Base-by-base conservation (phyloP, 441 rosid species). In the Geranium incanum region DNA sequence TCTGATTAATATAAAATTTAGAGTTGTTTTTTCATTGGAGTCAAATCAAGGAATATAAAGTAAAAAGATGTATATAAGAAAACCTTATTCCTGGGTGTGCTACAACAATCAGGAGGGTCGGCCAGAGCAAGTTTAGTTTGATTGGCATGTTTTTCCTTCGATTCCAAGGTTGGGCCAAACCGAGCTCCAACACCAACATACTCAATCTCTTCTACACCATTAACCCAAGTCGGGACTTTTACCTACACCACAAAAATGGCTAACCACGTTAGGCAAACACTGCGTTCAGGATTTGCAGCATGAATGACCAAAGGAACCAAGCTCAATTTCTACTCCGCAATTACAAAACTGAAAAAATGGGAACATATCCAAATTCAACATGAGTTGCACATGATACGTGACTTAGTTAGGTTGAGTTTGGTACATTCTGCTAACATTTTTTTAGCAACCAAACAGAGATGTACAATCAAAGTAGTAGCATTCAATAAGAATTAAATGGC, bases 151-250 rank as follows among this genome's bases (percentile, higher is more conserved):
- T 79, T 84, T 74, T 84, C 88, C 76, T 82, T 81, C 2, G 88
- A 81, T 67, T 81, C 88, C 76, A 84, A 74, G 4, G 86, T 84
- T 36, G 71, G 78, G 70, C 88, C 88, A 52, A 84, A 84, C 8
- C 88, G 88, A 70, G 86, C 88, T 74, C 88, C 88, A 50, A 82
- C 84, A 69, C 88, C 88, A 69, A 84, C 88, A 71, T 84, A 84
- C 74, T 84, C 88, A 71, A 57, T 62, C 43, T 74, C 78, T 78
- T 74, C 79, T 36, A 71, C 70, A 15, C 75, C 69, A 79, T 84
- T 68, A 64, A 84, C 67, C 83, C 82, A 81, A n/a, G 79, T 84
- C 19, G 86, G 82, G 28, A 84, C 84, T 84, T 84, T 84, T 64
- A 84, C 86, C 88, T 84, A 67, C 12, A 68, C 19, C 60, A 55